A percentile compares a stretch with the other conserved stretches of the same genome.
Evolutionary conservation across 805 yeast genomes (phyloP).

Genomic region (Starmerella gropengiesseri): DNA sequence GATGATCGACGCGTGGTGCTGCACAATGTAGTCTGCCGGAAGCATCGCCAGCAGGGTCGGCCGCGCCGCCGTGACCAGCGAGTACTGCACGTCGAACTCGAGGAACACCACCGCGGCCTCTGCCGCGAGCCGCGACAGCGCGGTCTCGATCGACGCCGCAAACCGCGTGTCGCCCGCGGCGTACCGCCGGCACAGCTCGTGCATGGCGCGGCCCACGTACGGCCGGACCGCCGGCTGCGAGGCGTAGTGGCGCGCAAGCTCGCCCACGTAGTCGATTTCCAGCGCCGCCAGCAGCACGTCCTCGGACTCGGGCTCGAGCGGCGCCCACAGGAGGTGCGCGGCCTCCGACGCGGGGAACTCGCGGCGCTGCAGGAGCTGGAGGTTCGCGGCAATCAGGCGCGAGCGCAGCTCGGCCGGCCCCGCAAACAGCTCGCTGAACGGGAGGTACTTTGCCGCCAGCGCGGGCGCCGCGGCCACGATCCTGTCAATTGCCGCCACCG

Average conservation of each 20-base stretch:
- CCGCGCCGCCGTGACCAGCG: conserved; percentile 8
- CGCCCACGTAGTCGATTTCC: conserved; percentile 15
- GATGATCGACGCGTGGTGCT: conserved; percentile 13
- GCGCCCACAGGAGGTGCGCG: conserved; percentile 3
- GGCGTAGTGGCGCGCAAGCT: conserved; percentile 4
- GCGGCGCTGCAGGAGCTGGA: conserved; percentile 7
- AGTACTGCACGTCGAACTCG: conserved; percentile 16
- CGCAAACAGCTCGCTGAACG: conserved; percentile 16
- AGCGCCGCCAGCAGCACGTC: conserved; percentile 15
- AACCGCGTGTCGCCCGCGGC: background rate
- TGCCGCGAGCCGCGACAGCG: conserved; percentile 10
- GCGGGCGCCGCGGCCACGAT: conserved; percentile 6
- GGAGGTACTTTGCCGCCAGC: conserved; percentile 6
- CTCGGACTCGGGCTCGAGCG: conserved; percentile 5
- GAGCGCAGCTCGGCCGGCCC: conserved; percentile 16
- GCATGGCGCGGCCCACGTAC: conserved; percentile 2
- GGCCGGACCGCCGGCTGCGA: conserved; percentile 3
- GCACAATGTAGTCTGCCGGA: conserved; percentile 18
- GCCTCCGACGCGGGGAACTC: conserved; percentile 1
- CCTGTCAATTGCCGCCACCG: conserved; percentile 12
- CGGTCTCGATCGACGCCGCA: conserved; percentile 11
- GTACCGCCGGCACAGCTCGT: conserved; percentile 7
- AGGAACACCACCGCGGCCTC: conserved; percentile 10
- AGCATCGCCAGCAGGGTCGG: conserved; percentile 18
- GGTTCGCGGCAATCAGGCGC: conserved; percentile 22